These are phyloP conservation scores for Xylaria sp. DNA, from an alignment of 2,329 filamentous ascomycete species.

Conservation along the genomic window DNA sequence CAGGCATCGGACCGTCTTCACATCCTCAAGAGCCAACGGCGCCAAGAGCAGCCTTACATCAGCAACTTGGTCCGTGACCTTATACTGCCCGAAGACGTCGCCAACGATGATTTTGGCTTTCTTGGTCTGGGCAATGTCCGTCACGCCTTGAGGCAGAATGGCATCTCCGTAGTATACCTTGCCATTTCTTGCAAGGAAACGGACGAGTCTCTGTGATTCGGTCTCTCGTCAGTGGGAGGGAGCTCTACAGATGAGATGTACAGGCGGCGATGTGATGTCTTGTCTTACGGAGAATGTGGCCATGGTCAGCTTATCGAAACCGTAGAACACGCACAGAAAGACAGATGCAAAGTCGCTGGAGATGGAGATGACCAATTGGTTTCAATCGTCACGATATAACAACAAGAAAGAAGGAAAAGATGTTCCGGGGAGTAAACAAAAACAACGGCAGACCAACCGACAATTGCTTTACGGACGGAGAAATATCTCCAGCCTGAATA, in stretches of 20 bases:
- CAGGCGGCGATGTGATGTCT: constrained; percentile 38
- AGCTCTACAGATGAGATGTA: background rate
- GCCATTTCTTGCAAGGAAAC: constrained; percentile 78
- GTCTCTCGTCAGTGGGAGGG: constrained; percentile 17
- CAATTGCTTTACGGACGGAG: constrained; percentile 27
- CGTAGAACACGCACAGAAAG: constrained; percentile 33
- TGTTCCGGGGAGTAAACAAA: too few relatives aligned
- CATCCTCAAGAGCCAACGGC: constrained; percentile 71
- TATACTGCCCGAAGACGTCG: constrained; percentile 72
- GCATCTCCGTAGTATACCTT: constrained; percentile 79
- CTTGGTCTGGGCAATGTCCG: constrained; percentile 69
- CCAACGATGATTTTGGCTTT: constrained; percentile 72
- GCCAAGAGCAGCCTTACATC: constrained; percentile 68
- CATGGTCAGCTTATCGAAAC: constrained; percentile 38
- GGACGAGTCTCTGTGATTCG: constrained; percentile 70
- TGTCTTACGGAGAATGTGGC: constrained; percentile 58
- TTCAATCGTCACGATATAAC: background rate
- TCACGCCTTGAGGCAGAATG: constrained; percentile 70
- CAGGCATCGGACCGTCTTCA: constrained; percentile 74
- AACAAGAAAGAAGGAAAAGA: too few relatives aligned
- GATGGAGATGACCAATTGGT: background rate
- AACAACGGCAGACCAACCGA: too few relatives aligned
- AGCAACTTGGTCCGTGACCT: constrained; percentile 71
- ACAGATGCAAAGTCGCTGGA: constrained; percentile 4
- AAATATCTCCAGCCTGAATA: constrained; percentile 2